phyloP scores from a whole-genome alignment of 495 filamentous ascomycete species.

The Oidiodendron maius region DNA sequence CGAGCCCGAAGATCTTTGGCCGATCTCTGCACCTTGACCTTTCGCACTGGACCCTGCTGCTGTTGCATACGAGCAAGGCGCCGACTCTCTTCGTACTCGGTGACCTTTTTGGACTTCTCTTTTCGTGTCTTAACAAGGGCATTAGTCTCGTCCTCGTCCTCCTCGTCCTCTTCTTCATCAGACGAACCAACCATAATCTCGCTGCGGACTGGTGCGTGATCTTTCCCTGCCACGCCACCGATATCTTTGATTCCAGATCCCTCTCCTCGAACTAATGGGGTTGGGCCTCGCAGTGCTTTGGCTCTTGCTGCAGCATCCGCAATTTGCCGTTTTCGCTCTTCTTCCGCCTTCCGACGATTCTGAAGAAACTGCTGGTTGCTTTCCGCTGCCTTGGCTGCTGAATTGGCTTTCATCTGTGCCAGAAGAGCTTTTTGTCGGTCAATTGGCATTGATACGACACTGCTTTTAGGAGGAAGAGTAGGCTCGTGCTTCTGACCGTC shows the following conservation, averaged over 20 bases:
- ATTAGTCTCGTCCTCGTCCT: slow-evolving; percentile 40
- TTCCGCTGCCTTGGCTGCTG: slow-evolving; percentile 21
- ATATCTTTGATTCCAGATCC: slow-evolving; percentile 73
- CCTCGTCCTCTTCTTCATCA: slow-evolving; percentile 63
- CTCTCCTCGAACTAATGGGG: slow-evolving; percentile 58
- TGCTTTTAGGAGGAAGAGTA: slow-evolving; percentile 11
- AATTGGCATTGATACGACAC: slow-evolving; percentile 23
- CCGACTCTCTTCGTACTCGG: slow-evolving; percentile 50
- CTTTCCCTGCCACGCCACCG: slow-evolving; percentile 70
- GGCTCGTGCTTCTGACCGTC: slow-evolving; percentile 17
- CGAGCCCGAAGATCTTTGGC: slow-evolving; percentile 91
- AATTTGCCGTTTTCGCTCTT: slow-evolving; percentile 67
- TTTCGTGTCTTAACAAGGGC: slow-evolving; percentile 41
- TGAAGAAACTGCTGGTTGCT: slow-evolving; percentile 46
- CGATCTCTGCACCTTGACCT: slow-evolving; percentile 66
- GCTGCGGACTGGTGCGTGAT: slow-evolving; percentile 61
- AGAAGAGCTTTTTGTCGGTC: slow-evolving; percentile 29
- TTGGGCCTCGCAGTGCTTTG: slow-evolving; percentile 51
- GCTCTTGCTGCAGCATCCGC: slow-evolving; percentile 59
- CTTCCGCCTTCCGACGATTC: slow-evolving; percentile 63
- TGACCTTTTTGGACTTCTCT: slow-evolving; percentile 38
- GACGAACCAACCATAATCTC: slow-evolving; percentile 91
- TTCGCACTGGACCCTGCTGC: slow-evolving; percentile 67
- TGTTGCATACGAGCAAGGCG: slow-evolving; percentile 41
- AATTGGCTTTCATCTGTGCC: slow-evolving; percentile 30